These are phyloP conservation scores for Podospora tetraspora DNA, from an alignment of 495 filamentous ascomycete species.

Conservation along the genomic window DNA sequence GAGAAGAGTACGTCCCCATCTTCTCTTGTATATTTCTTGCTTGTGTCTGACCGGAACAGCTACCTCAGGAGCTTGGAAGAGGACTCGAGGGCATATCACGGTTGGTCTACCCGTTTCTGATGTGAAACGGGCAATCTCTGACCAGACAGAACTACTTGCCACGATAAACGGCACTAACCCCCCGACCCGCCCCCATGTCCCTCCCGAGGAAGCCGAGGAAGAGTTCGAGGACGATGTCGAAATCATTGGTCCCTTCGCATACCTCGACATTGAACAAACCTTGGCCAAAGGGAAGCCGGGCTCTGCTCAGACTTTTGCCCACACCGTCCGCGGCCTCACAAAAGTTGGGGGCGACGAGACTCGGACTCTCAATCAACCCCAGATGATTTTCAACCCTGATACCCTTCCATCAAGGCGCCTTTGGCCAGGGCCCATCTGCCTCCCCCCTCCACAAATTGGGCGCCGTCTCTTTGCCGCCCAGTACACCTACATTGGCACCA, in stretches of 20 bases:
- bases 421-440: slow-evolving; percentile 11
- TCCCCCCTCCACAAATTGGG: slow-evolving; percentile 43
- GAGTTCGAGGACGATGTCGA: slow-evolving; percentile 21
- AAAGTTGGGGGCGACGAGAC: slow-evolving; percentile 8
- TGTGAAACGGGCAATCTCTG: neutral
- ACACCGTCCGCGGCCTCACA: slow-evolving; percentile 19
- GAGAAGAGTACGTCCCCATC: slow-evolving; percentile 17
- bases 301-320: slow-evolving; percentile 20
- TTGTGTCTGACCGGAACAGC: neutral
- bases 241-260: slow-evolving; percentile 21
- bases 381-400: slow-evolving; percentile 20
- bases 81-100: neutral
- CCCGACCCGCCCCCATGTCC: neutral
- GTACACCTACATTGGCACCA: slow-evolving; percentile 49
- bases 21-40: neutral
- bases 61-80: neutral
- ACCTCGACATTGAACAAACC: slow-evolving; percentile 17
- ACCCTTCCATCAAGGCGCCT: slow-evolving; percentile 20
- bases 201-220: slow-evolving; percentile 16
- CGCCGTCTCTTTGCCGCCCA: slow-evolving; percentile 45
- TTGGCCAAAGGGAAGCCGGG: slow-evolving; percentile 22
- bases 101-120: neutral
- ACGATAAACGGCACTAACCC: neutral
- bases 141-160: neutral
- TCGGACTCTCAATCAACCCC: slow-evolving; percentile 15